Percentiles rank a stretch among this genome's conserved stretches.
These are phyloP conservation scores for Singerocomus inundabilis DNA, from an alignment of 1,284 basidiomycete genomes.

Conservation along the genomic window DNA sequence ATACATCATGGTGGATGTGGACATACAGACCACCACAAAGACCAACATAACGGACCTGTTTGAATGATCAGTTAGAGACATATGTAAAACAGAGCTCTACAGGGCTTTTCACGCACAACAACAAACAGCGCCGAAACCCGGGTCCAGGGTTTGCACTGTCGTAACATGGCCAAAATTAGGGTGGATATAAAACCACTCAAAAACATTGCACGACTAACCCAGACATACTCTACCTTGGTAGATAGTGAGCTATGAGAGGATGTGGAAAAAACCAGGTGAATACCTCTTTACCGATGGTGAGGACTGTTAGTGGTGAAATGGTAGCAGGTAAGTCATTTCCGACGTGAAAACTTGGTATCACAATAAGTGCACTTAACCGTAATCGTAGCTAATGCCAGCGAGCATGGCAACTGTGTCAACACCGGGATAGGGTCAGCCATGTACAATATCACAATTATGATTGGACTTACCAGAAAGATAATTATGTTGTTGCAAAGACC, in stretches of 20 bases:
- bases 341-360: not conserved
- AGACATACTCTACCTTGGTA: constrained; percentile 4
- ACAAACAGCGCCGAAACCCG: constrained; percentile 1
- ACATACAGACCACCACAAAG: not conserved
- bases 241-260: not conserved
- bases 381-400: constrained; percentile 2
- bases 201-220: not conserved
- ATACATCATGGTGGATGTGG: not conserved
- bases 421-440: not conserved
- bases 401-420: not conserved
- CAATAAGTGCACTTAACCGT: constrained; percentile 1
- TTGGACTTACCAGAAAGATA: not conserved
- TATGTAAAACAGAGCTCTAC: not conserved
- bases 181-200: not conserved
- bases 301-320: not conserved
- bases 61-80: not conserved
- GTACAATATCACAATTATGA: not conserved
- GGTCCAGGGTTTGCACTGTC: not conserved
- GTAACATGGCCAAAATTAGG: not conserved
- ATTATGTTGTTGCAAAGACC: not conserved
- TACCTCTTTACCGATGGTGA: constrained; percentile 4
- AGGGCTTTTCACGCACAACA: not conserved
- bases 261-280: not conserved
- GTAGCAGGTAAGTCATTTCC: not conserved
- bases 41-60: constrained; percentile 5